phyloP scores from a whole-genome alignment of 192 early-diverging fungal genomes.

The Coemansia biformis region DNA sequence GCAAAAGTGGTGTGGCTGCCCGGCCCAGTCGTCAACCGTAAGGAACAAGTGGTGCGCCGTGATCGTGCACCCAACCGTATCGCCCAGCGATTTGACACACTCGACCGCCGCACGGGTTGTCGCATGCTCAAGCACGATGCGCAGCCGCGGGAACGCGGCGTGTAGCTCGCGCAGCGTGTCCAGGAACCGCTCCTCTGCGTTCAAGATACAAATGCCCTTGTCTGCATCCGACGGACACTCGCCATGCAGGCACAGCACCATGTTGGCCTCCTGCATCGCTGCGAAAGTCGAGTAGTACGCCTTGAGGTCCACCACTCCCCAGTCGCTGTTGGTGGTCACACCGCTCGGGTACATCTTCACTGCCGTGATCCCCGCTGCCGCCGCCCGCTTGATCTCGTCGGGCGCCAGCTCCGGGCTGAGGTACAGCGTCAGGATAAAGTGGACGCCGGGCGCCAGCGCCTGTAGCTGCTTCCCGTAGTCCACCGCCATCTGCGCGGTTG shows the following conservation, averaged over 20 bases:
- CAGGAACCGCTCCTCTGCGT: conserved; percentile 92
- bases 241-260: conserved; percentile 95
- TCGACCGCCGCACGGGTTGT: conserved; percentile 92
- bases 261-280: conserved; percentile 89
- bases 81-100: conserved; percentile 81
- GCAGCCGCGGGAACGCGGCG: conserved; percentile 82
- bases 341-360: conserved; percentile 94
- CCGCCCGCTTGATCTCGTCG: conserved; percentile 83
- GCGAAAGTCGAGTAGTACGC: conserved; percentile 88
- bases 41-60: conserved; percentile 92
- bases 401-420: conserved; percentile 81
- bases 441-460: conserved; percentile 74
- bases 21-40: conserved; percentile 96
- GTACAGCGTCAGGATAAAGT: conserved; percentile 92
- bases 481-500: conserved; percentile 78
- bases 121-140: conserved; percentile 96
- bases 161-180: conserved; percentile 80
- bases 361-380: conserved; percentile 74
- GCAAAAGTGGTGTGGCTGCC: conserved; percentile 93
- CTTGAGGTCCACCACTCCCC: conserved; percentile 70
- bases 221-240: conserved; percentile 84
- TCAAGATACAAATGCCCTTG: conserved; percentile 88
- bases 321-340: conserved; percentile 96
- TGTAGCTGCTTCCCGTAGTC: conserved; percentile 77
- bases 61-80: conserved; percentile 90